These are phyloP conservation scores for Phytopythium cucurbitacearum DNA, from an alignment of 352 stramenopile genomes.

Conservation along the genomic window DNA sequence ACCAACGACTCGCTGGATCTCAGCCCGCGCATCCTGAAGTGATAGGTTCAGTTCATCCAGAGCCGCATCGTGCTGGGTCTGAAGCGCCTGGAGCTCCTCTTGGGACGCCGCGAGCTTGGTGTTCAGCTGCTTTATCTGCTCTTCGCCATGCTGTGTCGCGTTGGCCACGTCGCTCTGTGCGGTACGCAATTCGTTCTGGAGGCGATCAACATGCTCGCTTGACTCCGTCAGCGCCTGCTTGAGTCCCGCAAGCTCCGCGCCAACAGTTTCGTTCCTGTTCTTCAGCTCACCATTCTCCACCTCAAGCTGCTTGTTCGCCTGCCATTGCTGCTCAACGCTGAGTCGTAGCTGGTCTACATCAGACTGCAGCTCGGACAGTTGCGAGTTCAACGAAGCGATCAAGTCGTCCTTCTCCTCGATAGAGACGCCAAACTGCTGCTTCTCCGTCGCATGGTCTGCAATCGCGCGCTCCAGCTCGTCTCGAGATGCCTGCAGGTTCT, in stretches of 20 bases:
- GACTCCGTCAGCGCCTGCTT: slow-evolving; percentile 24
- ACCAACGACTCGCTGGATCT: slow-evolving; percentile 10
- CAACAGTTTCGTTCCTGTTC: slow-evolving; percentile 6
- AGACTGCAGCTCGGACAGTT: slow-evolving; percentile 60
- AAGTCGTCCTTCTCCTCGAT: slow-evolving; percentile 37
- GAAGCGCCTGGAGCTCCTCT: slow-evolving; percentile 19
- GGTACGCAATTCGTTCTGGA: slow-evolving; percentile 16
- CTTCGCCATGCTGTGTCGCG: slow-evolving; percentile 15
- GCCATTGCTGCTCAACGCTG: slow-evolving; percentile 28
- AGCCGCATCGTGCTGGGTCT: background rate
- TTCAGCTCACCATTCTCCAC: slow-evolving; percentile 21
- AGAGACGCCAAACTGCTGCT: slow-evolving; percentile 8
- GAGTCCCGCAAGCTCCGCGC: slow-evolving; percentile 20
- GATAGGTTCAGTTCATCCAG: slow-evolving; percentile 1
- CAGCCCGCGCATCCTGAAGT: slow-evolving; percentile 9
- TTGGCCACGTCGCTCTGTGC: slow-evolving; percentile 10
- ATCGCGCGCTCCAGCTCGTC: slow-evolving; percentile 5
- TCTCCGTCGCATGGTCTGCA: slow-evolving; percentile 10
- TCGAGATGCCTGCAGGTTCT: slow-evolving; percentile 11
- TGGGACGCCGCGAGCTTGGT: slow-evolving; percentile 9
- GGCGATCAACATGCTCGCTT: slow-evolving; percentile 8
- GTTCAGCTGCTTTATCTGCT: slow-evolving; percentile 21
- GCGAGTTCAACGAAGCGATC: slow-evolving; percentile 46
- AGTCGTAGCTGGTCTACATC: slow-evolving; percentile 43
- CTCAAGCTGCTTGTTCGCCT: slow-evolving; percentile 19